phyloP scores from a whole-genome alignment of 208 protist species.

The Leishmania tropica region DNA sequence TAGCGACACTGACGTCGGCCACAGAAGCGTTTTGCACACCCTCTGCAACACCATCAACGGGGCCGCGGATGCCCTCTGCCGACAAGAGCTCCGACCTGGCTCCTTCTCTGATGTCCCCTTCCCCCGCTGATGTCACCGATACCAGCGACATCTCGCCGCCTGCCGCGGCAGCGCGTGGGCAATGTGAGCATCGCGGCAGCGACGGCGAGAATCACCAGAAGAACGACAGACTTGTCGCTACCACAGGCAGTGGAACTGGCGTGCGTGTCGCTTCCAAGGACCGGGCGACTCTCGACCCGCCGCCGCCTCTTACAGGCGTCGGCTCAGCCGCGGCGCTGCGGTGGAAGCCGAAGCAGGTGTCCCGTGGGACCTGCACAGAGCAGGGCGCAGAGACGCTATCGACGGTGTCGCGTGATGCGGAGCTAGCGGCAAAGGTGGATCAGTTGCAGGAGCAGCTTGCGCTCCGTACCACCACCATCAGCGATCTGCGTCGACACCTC shows the following conservation, averaged over 20 bases:
- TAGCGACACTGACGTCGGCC: background rate
- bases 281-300: background rate
- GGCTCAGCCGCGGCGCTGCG: slow-evolving; percentile 6
- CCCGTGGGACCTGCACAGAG: slow-evolving; percentile 43
- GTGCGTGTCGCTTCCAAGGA: background rate
- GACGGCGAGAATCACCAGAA: background rate
- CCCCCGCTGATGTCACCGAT: slow-evolving; percentile 17
- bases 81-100: background rate
- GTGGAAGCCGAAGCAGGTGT: slow-evolving; percentile 50
- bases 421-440: slow-evolving; percentile 24
- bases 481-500: slow-evolving; percentile 57
- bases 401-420: slow-evolving; percentile 11
- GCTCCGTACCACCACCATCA: slow-evolving; percentile 50
- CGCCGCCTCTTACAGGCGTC: background rate
- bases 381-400: background rate
- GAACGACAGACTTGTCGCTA: background rate
- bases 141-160: slow-evolving; percentile 18
- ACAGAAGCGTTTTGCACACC: background rate
- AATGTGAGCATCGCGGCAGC: background rate
- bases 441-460: slow-evolving; percentile 50
- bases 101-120: background rate
- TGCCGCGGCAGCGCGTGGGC: background rate
- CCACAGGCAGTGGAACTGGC: background rate
- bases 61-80: slow-evolving; percentile 7
- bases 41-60: slow-evolving; percentile 2